Conservation (phyloP, 345 rosid genomes). For the Syzygium aqueum region DNA sequence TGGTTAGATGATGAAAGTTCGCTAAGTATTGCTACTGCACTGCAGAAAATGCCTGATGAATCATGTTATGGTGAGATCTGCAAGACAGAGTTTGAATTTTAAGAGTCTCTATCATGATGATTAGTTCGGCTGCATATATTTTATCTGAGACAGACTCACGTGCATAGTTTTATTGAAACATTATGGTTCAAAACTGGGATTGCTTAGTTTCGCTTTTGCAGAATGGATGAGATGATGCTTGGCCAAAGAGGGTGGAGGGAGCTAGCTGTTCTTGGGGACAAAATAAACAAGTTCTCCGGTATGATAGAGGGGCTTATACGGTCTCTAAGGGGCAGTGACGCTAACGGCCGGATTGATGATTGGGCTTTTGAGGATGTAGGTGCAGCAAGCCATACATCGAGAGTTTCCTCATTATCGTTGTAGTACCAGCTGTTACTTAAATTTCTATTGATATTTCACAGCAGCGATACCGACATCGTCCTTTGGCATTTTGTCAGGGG, state of each 20-base stretch:
- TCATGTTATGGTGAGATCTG: not conserved
- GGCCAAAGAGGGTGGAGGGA: constrained; percentile 98
- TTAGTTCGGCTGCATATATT: not conserved
- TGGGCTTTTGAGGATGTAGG: constrained; percentile 76
- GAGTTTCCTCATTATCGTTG: not conserved
- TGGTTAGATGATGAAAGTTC: not conserved
- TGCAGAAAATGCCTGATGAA: not conserved
- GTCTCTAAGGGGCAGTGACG: constrained; percentile 70
- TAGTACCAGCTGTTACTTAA: not conserved
- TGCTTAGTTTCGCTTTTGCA: constrained; percentile 6
- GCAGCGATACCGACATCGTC: not conserved
- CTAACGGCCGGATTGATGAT: constrained; percentile 26
- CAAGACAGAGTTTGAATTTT: not conserved
- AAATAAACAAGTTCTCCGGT: constrained; percentile 74
- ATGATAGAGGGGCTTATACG: constrained; percentile 92
- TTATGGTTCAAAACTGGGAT: not conserved
- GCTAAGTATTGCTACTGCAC: not conserved
- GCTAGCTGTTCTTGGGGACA: constrained; percentile 76
- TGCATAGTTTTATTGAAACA: not conserved
- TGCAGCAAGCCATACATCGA: not conserved
- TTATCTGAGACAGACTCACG: not conserved
- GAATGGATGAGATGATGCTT: constrained; percentile 98
- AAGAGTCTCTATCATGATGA: not conserved
- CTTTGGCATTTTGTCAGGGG: constrained; percentile 34
- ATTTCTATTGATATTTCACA: not conserved